A percentile compares a stretch with the other conserved stretches of the same genome.
These are phyloP conservation scores for Daldinia loculata DNA, from an alignment of 495 filamentous ascomycete genomes.

Conservation along the genomic window DNA sequence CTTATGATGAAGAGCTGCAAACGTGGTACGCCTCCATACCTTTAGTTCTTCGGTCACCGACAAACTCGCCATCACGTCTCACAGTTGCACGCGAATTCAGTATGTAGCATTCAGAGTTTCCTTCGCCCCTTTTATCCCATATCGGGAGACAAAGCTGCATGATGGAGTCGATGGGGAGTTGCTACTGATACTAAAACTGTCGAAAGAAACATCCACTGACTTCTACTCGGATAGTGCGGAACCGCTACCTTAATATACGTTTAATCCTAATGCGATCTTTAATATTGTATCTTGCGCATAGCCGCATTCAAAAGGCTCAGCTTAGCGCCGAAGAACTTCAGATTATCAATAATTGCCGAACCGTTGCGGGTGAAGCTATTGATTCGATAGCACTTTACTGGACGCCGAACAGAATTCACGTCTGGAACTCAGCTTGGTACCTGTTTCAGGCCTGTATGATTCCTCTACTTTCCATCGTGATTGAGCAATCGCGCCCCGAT, in stretches of 20 bases:
- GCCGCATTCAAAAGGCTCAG: conserved; percentile 30
- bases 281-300: conserved; percentile 34
- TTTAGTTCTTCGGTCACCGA: conserved; percentile 27
- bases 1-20: conserved; percentile 39
- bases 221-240: conserved; percentile 13
- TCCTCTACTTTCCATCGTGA: conserved; percentile 34
- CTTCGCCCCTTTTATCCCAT: neutral
- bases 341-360: conserved; percentile 31
- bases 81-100: conserved; percentile 39
- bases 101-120: neutral
- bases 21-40: conserved; percentile 37
- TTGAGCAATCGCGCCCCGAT: conserved; percentile 26
- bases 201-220: neutral
- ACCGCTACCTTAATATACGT: conserved; percentile 40
- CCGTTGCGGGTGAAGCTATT: conserved; percentile 38
- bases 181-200: neutral
- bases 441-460: conserved; percentile 46
- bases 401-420: conserved; percentile 40
- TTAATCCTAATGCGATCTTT: conserved; percentile 40
- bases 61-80: conserved; percentile 35
- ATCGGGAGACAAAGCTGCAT: neutral
- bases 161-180: neutral
- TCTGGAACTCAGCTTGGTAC: conserved; percentile 44
- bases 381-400: conserved; percentile 42
- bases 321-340: conserved; percentile 34